Evolutionary conservation across 345 rosid species (phyloP).

Genomic region (Angophora floribunda): DNA sequence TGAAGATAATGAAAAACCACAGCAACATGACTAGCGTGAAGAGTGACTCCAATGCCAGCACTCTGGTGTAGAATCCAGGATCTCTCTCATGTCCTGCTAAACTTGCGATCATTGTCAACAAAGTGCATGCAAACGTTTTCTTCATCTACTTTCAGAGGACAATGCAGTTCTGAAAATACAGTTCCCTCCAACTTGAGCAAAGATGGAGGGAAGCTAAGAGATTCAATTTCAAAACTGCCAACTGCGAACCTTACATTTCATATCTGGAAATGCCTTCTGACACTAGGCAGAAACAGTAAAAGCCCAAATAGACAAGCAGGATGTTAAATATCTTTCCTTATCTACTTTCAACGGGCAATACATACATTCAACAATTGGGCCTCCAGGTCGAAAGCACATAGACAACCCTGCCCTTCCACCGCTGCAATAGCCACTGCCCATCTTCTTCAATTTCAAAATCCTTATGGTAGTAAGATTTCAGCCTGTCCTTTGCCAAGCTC

Average conservation of each 20-base stretch:
- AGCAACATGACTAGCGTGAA: not conserved
- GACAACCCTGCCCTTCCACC: constrained; percentile 35
- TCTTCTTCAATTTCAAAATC: constrained; percentile 34
- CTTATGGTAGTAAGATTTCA: constrained; percentile 13
- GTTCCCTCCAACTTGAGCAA: not conserved
- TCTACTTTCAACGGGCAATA: not conserved
- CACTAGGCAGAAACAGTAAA: not conserved
- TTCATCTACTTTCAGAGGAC: not conserved
- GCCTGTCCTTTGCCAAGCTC: constrained; percentile 14
- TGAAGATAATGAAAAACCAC: not conserved
- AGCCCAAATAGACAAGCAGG: not conserved
- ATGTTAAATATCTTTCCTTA: not conserved
- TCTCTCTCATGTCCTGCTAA: not conserved
- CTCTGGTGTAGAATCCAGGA: not conserved
- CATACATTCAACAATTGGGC: not conserved
- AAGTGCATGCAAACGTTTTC: not conserved
- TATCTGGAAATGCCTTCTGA: not conserved
- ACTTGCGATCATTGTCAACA: not conserved
- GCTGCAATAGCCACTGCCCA: constrained; percentile 30
- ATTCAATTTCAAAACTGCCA: not conserved
- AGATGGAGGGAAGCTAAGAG: not conserved
- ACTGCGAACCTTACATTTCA: not conserved
- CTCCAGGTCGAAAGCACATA: constrained; percentile 25
- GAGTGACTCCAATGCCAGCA: not conserved
- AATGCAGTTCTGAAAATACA: not conserved